phyloP scores from a whole-genome alignment of 2,329 filamentous ascomycete genomes.

The Penicillium thymicola region DNA sequence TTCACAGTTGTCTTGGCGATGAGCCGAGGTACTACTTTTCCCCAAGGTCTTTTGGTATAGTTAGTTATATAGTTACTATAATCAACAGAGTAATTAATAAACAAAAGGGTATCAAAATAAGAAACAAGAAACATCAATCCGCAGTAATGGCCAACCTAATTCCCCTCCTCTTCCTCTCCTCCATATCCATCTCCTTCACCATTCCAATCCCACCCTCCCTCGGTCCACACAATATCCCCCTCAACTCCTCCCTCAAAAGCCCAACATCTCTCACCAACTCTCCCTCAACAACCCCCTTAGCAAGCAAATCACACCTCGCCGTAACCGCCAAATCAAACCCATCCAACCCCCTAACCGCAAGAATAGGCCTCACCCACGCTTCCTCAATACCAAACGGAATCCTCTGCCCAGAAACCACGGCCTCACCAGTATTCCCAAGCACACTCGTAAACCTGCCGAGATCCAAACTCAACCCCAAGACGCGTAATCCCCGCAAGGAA shows the following conservation, averaged over 20 bases:
- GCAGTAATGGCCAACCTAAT: constrained; percentile 31
- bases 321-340: constrained; percentile 36
- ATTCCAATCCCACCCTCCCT: neutral
- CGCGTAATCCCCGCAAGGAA: constrained; percentile 16
- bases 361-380: constrained; percentile 31
- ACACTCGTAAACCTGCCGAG: constrained; percentile 30
- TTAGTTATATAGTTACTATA: too few relatives aligned
- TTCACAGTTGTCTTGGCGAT: too few relatives aligned
- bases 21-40: too few relatives aligned
- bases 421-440: constrained; percentile 6
- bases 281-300: constrained; percentile 27
- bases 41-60: too few relatives aligned
- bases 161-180: neutral
- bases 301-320: constrained; percentile 30
- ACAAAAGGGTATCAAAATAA: neutral
- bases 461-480: constrained; percentile 29
- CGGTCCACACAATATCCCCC: constrained; percentile 24
- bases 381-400: constrained; percentile 27
- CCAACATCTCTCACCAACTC: constrained; percentile 28
- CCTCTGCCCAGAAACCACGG: constrained; percentile 21
- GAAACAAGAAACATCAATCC: constrained; percentile 13
- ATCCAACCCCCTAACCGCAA: constrained; percentile 28
- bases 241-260: constrained; percentile 26
- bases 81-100: too few relatives aligned
- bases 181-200: neutral